phyloP scores from a whole-genome alignment of 83 land plant species.

The Isoetes engelmannii region DNA sequence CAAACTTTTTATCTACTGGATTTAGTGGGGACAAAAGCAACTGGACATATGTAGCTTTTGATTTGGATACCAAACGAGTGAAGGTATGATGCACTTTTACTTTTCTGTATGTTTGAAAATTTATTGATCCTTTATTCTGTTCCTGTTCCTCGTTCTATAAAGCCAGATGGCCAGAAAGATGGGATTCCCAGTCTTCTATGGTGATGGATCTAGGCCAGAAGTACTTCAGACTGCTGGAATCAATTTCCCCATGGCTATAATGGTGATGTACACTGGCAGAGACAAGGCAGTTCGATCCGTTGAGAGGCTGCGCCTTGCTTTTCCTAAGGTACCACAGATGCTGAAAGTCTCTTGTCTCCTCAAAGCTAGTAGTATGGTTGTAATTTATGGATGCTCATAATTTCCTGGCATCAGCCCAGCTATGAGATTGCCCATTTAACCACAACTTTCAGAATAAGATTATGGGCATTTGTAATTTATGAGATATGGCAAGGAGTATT shows the following conservation, averaged over 20 bases:
- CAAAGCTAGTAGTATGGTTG: too few relatives aligned
- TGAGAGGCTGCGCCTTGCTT: constrained; percentile 76
- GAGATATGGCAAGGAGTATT: too few relatives aligned
- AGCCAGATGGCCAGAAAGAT: constrained; percentile 67
- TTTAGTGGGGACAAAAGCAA: constrained; percentile 57
- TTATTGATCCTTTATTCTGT: background rate
- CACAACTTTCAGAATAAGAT: too few relatives aligned
- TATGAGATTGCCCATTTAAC: too few relatives aligned
- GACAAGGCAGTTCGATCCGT: constrained; percentile 64
- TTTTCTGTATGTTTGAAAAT: background rate
- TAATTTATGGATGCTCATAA: too few relatives aligned
- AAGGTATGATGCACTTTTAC: constrained; percentile 43
- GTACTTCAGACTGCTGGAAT: constrained; percentile 93
- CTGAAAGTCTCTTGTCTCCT: too few relatives aligned
- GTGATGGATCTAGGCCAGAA: constrained; percentile 89
- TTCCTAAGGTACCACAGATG: constrained; percentile 51
- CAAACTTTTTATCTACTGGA: constrained; percentile 85
- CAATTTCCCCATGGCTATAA: constrained; percentile 76
- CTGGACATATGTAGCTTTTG: constrained; percentile 90
- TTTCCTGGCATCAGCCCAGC: too few relatives aligned
- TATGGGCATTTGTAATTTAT: too few relatives aligned
- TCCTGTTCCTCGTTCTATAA: background rate
- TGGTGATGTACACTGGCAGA: constrained; percentile 81
- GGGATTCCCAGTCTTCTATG: constrained; percentile 90
- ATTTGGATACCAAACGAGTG: constrained; percentile 69